Evolutionary conservation across 1,284 basidiomycete species (phyloP).

Genomic region (Coniophora puteana): DNA sequence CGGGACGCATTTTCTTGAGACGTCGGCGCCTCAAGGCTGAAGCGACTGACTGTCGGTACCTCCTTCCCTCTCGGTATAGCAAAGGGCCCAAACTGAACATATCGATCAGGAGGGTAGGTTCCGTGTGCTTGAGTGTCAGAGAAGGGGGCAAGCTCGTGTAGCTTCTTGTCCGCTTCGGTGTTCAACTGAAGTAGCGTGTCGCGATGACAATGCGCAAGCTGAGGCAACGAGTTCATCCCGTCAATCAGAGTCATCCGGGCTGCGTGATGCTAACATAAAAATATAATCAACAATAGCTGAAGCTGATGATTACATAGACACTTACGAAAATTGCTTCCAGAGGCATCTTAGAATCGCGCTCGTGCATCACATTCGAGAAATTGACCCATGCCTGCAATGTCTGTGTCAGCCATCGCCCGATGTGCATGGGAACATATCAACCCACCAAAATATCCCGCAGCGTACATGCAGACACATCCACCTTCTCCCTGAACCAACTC

Average conservation of each 20-base stretch:
- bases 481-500: conserved; percentile 71
- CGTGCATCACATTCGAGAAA: conserved; percentile 74
- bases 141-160: conserved; percentile 52
- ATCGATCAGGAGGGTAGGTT: conserved; percentile 31
- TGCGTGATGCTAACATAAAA: conserved; percentile 67
- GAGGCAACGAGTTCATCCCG: conserved; percentile 76
- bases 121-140: conserved; percentile 24
- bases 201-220: conserved; percentile 53
- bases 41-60: conserved; percentile 38
- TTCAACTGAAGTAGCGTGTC: conserved; percentile 48
- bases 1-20: conserved; percentile 88
- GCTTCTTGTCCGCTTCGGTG: conserved; percentile 41
- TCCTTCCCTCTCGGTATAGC: conserved; percentile 60
- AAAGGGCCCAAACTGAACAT: conserved; percentile 76
- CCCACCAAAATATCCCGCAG: conserved; percentile 88
- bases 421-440: conserved; percentile 10
- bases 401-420: conserved; percentile 7
- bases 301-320: conserved; percentile 12
- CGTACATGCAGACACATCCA: conserved; percentile 70
- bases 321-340: conserved; percentile 70
- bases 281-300: conserved; percentile 10
- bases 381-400: conserved; percentile 80
- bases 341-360: conserved; percentile 34
- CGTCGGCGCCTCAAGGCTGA: conserved; percentile 89
- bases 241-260: conserved; percentile 87